Conservation (phyloP, 768 basidiomycete species). For the Tubosaeta brunneosetosa region DNA sequence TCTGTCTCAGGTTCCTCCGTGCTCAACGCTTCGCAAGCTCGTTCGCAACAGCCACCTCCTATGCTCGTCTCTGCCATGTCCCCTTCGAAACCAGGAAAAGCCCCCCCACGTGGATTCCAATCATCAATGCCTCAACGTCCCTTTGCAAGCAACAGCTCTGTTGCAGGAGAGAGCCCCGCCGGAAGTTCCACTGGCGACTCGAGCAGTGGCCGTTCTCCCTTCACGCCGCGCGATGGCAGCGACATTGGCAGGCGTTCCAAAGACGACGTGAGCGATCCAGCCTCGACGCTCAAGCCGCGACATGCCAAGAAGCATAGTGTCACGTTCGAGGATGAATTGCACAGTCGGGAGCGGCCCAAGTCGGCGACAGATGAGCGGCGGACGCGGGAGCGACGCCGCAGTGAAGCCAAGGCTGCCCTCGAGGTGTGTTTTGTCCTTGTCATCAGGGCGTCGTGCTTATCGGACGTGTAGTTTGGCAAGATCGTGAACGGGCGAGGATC, state of each 20-base stretch:
- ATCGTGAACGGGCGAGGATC: constrained; percentile 78
- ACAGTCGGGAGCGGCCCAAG: constrained; percentile 30
- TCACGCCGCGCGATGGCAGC: constrained; percentile 77
- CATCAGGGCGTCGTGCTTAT: not conserved
- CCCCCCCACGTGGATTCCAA: constrained; percentile 21
- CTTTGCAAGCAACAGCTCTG: constrained; percentile 42
- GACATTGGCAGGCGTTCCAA: constrained; percentile 38
- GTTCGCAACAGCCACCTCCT: constrained; percentile 10
- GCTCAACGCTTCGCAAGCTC: constrained; percentile 7
- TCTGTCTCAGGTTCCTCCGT: constrained; percentile 8
- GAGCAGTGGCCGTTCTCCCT: constrained; percentile 68
- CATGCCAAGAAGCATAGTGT: constrained; percentile 60
- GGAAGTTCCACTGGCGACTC: constrained; percentile 80
- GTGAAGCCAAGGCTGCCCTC: constrained; percentile 82
- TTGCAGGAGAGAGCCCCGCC: constrained; percentile 62
- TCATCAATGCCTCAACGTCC: constrained; percentile 42
- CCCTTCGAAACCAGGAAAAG: constrained; percentile 10
- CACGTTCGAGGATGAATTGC: constrained; percentile 54
- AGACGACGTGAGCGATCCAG: constrained; percentile 20
- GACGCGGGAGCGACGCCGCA: constrained; percentile 69
- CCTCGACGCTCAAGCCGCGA: constrained; percentile 26
- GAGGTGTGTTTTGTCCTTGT: constrained; percentile 48
- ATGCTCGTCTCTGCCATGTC: not conserved
- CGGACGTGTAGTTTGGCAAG: constrained; percentile 63
- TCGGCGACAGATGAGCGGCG: constrained; percentile 42